Base-by-base conservation (phyloP, 768 basidiomycete genomes). In the Pholiota molesta region DNA sequence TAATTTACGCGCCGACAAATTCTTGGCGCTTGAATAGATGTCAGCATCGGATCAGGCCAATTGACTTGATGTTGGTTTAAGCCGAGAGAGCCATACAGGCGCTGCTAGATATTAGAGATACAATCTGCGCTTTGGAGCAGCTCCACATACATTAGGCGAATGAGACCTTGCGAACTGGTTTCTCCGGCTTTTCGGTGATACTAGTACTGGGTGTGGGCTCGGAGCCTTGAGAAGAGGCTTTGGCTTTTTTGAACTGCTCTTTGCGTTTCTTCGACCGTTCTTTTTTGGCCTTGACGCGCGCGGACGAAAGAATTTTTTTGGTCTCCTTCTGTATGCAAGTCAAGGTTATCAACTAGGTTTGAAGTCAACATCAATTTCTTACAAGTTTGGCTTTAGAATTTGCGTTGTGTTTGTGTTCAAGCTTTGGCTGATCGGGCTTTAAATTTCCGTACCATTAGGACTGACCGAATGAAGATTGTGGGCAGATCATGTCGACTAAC, bases 361-460 rank as follows among this genome's bases (percentile, higher is more conserved):
- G 33, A 52, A 28, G 9, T 28, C 23, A 29, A 29, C 39, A 55
- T 47, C 37, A 28, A n/a, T 55, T 13, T 65, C 72, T 51, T 71
- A 82, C 81, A 67, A 82, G 66, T 71, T 74, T 79, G 39, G 66
- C 69, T 74, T 69, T 81, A 63, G 72, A 66, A 55, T 68, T 62
- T n/a, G 71, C 74, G 39, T 66, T 60, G 52, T 69, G 68, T 35
- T 66, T 74, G 57, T 64, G 68, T 57, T 71, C 70, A 52, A 62
- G 49, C 55, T 69, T 69, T 55, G 71, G 66, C 69, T 72, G 69
- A 26, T 57, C 71, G 33, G 47, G 45, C 57, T 58, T 58, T 9
- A 47, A n/a, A 19, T 58, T 3, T 33, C 33, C 6, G 16, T 17
- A 47, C n/a, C n/a, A n/a, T 58, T 51, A 58, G 21, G 21, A 51